These are phyloP conservation scores for Yarrowia osloensis DNA, from an alignment of 805 yeast genomes.

Conservation along the genomic window DNA sequence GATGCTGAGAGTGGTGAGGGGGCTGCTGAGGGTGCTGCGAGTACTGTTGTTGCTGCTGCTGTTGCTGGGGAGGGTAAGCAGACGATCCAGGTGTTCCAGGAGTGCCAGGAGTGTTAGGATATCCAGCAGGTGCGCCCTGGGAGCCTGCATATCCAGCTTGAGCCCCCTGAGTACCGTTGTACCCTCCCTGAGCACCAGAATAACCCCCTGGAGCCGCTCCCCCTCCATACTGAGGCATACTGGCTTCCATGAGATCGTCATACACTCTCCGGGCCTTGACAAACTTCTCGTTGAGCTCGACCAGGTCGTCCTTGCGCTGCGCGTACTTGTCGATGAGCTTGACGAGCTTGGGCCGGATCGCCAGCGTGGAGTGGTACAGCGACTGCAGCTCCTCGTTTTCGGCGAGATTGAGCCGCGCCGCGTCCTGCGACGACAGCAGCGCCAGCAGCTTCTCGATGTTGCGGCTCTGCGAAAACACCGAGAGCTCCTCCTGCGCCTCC, in stretches of 20 bases:
- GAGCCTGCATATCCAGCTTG: background rate
- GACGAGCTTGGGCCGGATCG: constrained; percentile 73
- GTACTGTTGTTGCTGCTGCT: background rate
- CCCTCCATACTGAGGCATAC: constrained; percentile 37
- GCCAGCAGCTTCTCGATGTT: constrained; percentile 73
- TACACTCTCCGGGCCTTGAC: constrained; percentile 68
- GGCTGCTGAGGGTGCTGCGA: constrained; percentile 12
- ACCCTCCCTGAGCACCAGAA: too few relatives aligned
- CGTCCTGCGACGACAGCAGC: constrained; percentile 48
- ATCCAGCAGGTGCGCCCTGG: background rate
- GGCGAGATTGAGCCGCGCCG: constrained; percentile 43
- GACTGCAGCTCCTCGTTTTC: constrained; percentile 69
- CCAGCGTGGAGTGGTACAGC: constrained; percentile 69
- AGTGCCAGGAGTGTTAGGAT: background rate
- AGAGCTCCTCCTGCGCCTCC: constrained; percentile 54
- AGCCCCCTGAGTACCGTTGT: too few relatives aligned
- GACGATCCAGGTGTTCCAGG: background rate
- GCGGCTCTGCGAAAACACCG: constrained; percentile 54
- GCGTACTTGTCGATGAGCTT: constrained; percentile 76
- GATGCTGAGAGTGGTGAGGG: constrained; percentile 8
- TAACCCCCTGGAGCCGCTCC: background rate
- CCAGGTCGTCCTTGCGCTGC: constrained; percentile 73
- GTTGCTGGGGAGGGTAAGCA: constrained; percentile 1
- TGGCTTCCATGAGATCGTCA: constrained; percentile 66
- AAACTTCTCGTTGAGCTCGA: constrained; percentile 68